A percentile compares a stretch with the other conserved stretches of the same genome.
Evolutionary conservation across 345 rosid genomes (phyloP).

Genomic region (Anastatica hierochuntica): DNA sequence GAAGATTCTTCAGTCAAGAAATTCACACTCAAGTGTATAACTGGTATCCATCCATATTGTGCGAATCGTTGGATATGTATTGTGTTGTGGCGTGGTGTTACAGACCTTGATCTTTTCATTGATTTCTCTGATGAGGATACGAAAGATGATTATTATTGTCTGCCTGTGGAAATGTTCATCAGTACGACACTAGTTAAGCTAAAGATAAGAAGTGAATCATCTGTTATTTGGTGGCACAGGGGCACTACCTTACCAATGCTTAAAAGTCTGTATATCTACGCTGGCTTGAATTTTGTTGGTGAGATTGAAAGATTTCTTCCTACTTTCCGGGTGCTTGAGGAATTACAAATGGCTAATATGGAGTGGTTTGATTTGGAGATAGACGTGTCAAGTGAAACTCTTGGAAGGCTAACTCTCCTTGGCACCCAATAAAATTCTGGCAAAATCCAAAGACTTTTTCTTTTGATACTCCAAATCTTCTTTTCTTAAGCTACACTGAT

Average conservation of each 20-base stretch:
- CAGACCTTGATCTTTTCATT: neutral
- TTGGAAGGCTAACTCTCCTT: neutral
- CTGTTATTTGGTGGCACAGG: neutral
- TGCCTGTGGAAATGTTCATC: neutral
- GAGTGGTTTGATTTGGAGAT: neutral
- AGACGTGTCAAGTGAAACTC: neutral
- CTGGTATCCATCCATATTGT: neutral
- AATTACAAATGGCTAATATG: neutral
- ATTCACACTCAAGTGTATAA: neutral
- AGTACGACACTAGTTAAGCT: neutral
- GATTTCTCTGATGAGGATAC: neutral
- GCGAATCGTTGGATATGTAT: constrained; percentile 7
- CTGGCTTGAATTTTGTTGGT: neutral
- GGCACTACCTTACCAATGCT: neutral
- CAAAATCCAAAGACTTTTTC: neutral
- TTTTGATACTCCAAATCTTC: neutral
- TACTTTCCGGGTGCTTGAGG: constrained; percentile 10
- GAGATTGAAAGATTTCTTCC: neutral
- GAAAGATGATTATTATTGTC: neutral
- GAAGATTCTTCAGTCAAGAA: neutral
- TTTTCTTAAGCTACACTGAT: neutral
- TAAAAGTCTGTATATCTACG: neutral
- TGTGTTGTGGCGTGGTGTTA: neutral
- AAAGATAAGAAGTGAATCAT: neutral
- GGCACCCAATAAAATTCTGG: neutral